Evolutionary conservation across 768 basidiomycete genomes (phyloP), one percentile per base, ranked within the genome.

Genomic region (Calocybe cyanea): DNA sequence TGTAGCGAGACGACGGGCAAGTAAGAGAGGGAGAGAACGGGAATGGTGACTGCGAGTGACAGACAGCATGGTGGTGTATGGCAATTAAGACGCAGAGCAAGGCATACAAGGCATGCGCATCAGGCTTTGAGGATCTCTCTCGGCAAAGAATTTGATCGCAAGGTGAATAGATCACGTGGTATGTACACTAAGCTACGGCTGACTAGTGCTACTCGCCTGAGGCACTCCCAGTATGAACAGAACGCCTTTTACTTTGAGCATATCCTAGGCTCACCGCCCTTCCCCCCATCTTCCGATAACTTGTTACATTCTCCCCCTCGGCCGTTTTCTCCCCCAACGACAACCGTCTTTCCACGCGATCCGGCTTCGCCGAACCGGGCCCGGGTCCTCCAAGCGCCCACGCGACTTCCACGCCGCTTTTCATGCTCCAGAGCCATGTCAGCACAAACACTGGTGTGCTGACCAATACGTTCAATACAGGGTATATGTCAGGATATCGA

Each of bases 401-500:
- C 7, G 79, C 71, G 30, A 83, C 83, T 56, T 94, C 83, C 18
- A 92, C 60, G 17, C 86, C 78, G 38, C 87, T 83, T 53, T 83
- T 85, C 61, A 92, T 81, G 40, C 87, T 89, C 92, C 92, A 96
- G 13, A 92, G 57, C 89, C 89, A 97, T n/a, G 78, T 72, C 21
- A 90, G 61, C 6, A 71, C 77, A 60, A 97, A 95, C 14, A 95
- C 80, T 1, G 81, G 85, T 1, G 85, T 86, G 57, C 84, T 82
- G 36, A 93, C 59, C 13, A 92, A 75, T 2, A 92, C 82, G 61
- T 96, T 97, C 31, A 92, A 69, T 0, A 94, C 91, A 0, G 86
- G 69, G 60, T 80, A 96, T 32, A 96, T 63, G 62, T 95, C 91
- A 0, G 91, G 94, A 52, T 91, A 87, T 48, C 85, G 82, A 4